Base-by-base conservation (phyloP, 1,284 basidiomycete genomes). In the Cutaneotrichosporon sp. region DNA sequence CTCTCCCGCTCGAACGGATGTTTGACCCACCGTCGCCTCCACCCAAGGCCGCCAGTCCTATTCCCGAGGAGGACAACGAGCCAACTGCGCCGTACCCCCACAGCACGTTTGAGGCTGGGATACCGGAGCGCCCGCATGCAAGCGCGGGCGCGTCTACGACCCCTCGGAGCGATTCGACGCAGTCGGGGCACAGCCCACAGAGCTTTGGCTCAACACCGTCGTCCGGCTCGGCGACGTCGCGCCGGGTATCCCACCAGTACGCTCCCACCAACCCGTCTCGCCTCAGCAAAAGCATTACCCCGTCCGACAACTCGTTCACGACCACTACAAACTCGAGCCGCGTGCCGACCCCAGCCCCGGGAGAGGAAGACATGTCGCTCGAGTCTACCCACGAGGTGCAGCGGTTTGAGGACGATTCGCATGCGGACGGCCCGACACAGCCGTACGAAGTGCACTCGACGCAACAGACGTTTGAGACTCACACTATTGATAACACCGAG, bases 1-100 rank as follows among this genome's bases (percentile, higher is more conserved):
- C 88, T 0, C 72, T 90, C 51, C 84, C 86, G 4, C 79, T 93
- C 10, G 90, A 93, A 73, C 80, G 80, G 49, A 89, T 93, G 87
- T 93, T 93, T 63, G 86, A 91, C 59, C 90, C 90, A 7, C 90
- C 90, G 0, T 87, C 88, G 3, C 86, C 85, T 2, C 26, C 26
- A 22, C 26, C 43, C 43, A 18, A 35, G 18, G 18, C 30, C 43
- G 13, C 43, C 43, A 22, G 13, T 18, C 17, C 43, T 2, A 35
- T 45, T 13, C 43, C 12, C 10, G 43, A 45, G 10, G 43, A 35
- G 30, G 43, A 45, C n/a, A n/a, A n/a, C n/a, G 43, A 45, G 30
- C 30, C 30, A 2, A 17, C 20, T 5, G 18, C 26, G 8, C n/a
- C 30, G 33, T 22, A 30, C 35, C 33, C 33, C 13, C 9, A 18